phyloP scores from a whole-genome alignment of 331 rosid genomes.

The Erythrophleum ivorense region DNA sequence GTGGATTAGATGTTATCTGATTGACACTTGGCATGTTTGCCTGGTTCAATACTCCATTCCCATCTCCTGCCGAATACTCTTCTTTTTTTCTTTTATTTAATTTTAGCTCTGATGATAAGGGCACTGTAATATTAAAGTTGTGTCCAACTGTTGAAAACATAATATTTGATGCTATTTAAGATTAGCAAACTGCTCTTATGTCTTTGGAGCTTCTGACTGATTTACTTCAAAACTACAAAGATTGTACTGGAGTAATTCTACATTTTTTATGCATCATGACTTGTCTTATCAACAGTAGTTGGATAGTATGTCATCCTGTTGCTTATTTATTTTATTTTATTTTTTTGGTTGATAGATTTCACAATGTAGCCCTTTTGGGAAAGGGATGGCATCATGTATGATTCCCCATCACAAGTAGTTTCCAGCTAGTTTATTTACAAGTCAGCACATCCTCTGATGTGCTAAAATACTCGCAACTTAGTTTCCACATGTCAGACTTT shows the following conservation, averaged over 20 bases:
- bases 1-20: neutral
- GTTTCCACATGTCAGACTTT: neutral
- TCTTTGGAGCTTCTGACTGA: neutral
- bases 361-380: no score
- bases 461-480: neutral
- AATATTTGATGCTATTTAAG: slow-evolving; percentile 1
- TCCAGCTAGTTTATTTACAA: no score
- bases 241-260: slow-evolving; percentile 1
- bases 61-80: slow-evolving; percentile 1
- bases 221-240: neutral
- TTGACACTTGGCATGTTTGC: slow-evolving; percentile 10
- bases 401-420: no score
- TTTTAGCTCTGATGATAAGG: neutral
- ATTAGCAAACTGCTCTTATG: neutral
- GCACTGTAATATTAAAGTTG: neutral
- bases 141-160: slow-evolving; percentile 2
- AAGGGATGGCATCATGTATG: no score
- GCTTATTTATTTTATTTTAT: neutral
- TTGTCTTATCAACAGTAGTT: slow-evolving; percentile 8
- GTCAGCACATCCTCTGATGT: no score
- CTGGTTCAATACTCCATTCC: neutral
- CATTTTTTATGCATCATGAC: neutral
- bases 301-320: slow-evolving; percentile 1
- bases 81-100: neutral
- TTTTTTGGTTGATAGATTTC: neutral